These are phyloP conservation scores for Ceratobasidium papillatum DNA, from an alignment of 1,284 basidiomycete genomes.

Conservation along the genomic window DNA sequence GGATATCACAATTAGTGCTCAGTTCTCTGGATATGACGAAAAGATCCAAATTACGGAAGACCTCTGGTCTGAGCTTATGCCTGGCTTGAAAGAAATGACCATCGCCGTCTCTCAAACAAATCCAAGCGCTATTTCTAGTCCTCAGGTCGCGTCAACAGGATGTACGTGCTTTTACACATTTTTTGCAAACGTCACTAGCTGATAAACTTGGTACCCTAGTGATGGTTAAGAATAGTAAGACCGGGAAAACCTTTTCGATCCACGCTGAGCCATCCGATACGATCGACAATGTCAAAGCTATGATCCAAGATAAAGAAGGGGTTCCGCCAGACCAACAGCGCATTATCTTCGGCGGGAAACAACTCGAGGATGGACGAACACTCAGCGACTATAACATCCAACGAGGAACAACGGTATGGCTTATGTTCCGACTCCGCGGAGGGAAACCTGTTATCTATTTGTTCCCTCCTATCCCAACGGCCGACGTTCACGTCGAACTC, in stretches of 20 bases:
- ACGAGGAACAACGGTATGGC: slow-evolving; percentile 34
- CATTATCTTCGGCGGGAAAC: slow-evolving; percentile 66
- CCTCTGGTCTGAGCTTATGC: slow-evolving; percentile 9
- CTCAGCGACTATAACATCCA: slow-evolving; percentile 44
- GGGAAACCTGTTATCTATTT: slow-evolving; percentile 46
- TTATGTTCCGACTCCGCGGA: background rate
- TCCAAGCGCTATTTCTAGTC: too few species aligned
- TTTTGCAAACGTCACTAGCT: too few species aligned
- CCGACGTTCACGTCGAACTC: slow-evolving; percentile 46
- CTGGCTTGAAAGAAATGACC: background rate
- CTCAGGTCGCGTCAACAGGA: too few species aligned
- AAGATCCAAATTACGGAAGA: slow-evolving; percentile 6
- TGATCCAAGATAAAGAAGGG: slow-evolving; percentile 50
- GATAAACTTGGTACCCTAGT: too few species aligned
- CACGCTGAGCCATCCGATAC: slow-evolving; percentile 52
- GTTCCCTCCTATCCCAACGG: slow-evolving; percentile 25
- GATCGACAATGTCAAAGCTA: slow-evolving; percentile 58
- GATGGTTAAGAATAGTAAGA: background rate
- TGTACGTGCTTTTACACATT: too few species aligned
- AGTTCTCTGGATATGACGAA: background rate
- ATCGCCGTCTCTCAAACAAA: too few species aligned
- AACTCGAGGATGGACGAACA: slow-evolving; percentile 54
- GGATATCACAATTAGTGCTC: background rate
- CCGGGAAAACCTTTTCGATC: slow-evolving; percentile 6
- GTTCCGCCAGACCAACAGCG: slow-evolving; percentile 63